phyloP scores from a whole-genome alignment of 2,329 filamentous ascomycete genomes.

The Epichloe hybrida region DNA sequence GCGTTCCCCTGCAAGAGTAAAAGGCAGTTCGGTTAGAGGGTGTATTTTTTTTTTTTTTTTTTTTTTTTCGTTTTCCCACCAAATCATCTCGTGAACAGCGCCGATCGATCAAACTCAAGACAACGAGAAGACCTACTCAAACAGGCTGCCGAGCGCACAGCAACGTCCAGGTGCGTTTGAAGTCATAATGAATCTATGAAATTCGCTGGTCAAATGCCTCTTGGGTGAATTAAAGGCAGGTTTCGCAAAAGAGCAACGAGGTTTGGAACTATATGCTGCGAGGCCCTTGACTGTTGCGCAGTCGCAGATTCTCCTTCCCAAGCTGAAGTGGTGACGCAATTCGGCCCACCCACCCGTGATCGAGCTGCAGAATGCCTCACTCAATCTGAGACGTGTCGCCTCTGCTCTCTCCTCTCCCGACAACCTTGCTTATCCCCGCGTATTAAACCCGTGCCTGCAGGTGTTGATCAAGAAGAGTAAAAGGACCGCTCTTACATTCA shows the following conservation, averaged over 20 bases:
- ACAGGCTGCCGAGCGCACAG: slow-evolving; percentile 38
- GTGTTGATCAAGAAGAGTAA: neutral
- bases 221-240: neutral
- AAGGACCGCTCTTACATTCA: neutral
- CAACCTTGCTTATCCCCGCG: too few species aligned
- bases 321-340: neutral
- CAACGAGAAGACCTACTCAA: slow-evolving; percentile 30
- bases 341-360: neutral
- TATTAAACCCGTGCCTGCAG: too few species aligned
- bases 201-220: neutral
- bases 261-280: neutral
- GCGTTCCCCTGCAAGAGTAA: slow-evolving; percentile 26
- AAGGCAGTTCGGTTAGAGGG: neutral
- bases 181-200: slow-evolving; percentile 27
- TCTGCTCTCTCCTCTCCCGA: too few species aligned
- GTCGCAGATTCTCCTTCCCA: neutral
- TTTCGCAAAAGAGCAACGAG: neutral
- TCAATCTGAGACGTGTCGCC: too few species aligned
- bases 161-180: slow-evolving; percentile 38
- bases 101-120: too few species aligned
- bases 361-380: neutral
- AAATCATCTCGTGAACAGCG: too few species aligned
- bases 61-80: too few species aligned
- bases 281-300: neutral
- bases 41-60: too few species aligned